These are phyloP conservation scores for Punctularia strigosozonata DNA, from an alignment of 768 basidiomycete genomes.

Conservation along the genomic window DNA sequence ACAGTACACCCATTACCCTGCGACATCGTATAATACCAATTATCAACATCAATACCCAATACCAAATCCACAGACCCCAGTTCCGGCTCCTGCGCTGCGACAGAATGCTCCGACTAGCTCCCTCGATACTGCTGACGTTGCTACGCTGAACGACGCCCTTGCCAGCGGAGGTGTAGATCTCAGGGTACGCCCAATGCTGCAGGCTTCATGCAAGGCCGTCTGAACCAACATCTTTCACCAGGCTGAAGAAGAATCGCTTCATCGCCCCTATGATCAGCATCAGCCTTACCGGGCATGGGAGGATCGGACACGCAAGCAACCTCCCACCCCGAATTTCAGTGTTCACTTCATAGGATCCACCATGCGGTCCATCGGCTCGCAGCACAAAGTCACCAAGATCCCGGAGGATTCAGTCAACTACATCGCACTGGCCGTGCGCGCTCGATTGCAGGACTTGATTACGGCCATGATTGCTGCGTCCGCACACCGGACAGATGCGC, in stretches of 20 bases:
- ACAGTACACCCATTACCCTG: slow-evolving; percentile 9
- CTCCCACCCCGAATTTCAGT: slow-evolving; percentile 58
- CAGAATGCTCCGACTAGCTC: slow-evolving; percentile 9
- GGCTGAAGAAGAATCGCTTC: slow-evolving; percentile 81
- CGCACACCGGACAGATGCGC: slow-evolving; percentile 57
- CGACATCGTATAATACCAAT: slow-evolving; percentile 11
- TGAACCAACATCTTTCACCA: slow-evolving; percentile 15
- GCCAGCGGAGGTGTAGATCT: slow-evolving; percentile 84
- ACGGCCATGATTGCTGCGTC: slow-evolving; percentile 57
- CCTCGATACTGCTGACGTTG: slow-evolving; percentile 58
- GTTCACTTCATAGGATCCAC: slow-evolving; percentile 49
- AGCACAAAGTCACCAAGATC: slow-evolving; percentile 56
- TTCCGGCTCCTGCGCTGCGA: slow-evolving; percentile 11
- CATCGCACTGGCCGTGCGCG: slow-evolving; percentile 66
- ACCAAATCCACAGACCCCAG: slow-evolving; percentile 14
- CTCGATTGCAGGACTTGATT: slow-evolving; percentile 60
- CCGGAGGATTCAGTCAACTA: slow-evolving; percentile 69
- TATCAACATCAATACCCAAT: slow-evolving; percentile 19
- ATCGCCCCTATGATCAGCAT: slow-evolving; percentile 51
- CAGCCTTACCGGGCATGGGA: slow-evolving; percentile 55
- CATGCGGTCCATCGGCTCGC: slow-evolving; percentile 54
- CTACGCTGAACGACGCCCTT: slow-evolving; percentile 73
- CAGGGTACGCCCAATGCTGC: slow-evolving; percentile 31
- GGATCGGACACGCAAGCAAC: slow-evolving; percentile 74
- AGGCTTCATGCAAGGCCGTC: background rate